phyloP scores from a whole-genome alignment of 805 yeast genomes.

The Blastobotrys peoriensis region DNA sequence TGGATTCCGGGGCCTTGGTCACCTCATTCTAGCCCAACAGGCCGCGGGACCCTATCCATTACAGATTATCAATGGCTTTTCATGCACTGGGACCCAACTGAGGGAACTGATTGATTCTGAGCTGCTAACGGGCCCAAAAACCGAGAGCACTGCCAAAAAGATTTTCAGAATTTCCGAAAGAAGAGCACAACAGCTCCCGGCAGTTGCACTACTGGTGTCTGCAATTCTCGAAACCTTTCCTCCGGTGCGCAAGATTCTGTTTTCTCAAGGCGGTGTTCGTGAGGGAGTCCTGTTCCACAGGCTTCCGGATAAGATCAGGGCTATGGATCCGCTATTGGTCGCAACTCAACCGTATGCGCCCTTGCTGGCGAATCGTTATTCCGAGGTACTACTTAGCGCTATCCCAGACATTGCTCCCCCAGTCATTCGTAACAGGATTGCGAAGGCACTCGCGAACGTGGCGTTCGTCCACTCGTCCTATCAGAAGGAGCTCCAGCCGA shows the following conservation, averaged over 20 bases:
- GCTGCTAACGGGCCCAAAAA: conserved; percentile 36
- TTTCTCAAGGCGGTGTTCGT: conserved; percentile 72
- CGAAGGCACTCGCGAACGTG: conserved; percentile 65
- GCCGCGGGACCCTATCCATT: conserved; percentile 53
- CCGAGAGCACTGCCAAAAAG: conserved; percentile 30
- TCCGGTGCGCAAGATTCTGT: conserved; percentile 53
- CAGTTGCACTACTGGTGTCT: conserved; percentile 55
- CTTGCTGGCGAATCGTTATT: conserved; percentile 50
- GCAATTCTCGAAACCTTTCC: conserved; percentile 62
- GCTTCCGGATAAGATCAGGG: conserved; percentile 49
- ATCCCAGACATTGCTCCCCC: conserved; percentile 56
- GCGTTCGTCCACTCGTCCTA: conserved; percentile 74
- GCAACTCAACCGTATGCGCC: conserved; percentile 73
- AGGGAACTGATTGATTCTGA: conserved; percentile 33
- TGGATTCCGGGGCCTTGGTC: conserved; percentile 67
- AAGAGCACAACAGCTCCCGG: conserved; percentile 62
- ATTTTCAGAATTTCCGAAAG: conserved; percentile 63
- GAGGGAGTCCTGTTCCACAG: conserved; percentile 67
- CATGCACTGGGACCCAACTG: conserved; percentile 50
- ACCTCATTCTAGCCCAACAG: conserved; percentile 43
- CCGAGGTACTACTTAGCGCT: conserved; percentile 48
- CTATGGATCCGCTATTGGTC: conserved; percentile 62
- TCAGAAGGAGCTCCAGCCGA: conserved; percentile 70
- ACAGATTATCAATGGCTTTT: conserved; percentile 64
- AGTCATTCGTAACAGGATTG: conserved; percentile 52